Conservation (phyloP, 306 rosid species). For the Glycine latifolia region DNA sequence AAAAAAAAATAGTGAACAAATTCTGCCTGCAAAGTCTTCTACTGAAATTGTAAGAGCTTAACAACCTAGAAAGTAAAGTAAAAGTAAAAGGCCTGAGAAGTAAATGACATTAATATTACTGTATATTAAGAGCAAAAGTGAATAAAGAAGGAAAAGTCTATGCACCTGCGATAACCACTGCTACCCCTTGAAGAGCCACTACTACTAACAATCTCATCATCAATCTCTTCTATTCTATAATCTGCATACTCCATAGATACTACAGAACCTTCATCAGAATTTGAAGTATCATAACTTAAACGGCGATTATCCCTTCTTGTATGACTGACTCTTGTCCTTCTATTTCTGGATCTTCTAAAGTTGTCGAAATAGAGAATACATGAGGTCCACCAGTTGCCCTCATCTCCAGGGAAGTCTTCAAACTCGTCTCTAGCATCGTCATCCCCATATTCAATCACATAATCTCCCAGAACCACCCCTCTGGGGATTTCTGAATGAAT, state of each 20-base stretch:
- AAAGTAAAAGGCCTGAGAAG: background rate
- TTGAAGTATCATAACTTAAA: conserved; percentile 76
- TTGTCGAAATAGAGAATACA: conserved; percentile 89
- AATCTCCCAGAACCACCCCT: conserved; percentile 93
- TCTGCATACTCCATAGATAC: conserved; percentile 76
- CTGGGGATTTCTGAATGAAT: conserved; percentile 92
- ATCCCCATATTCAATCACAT: conserved; percentile 93
- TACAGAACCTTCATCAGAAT: conserved; percentile 87
- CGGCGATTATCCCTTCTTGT: conserved; percentile 76
- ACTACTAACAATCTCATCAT: conserved; percentile 73
- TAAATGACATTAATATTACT: background rate
- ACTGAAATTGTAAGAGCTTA: background rate
- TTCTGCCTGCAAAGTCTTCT: background rate
- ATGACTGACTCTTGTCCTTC: conserved; percentile 75
- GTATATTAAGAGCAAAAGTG: conserved; percentile 10
- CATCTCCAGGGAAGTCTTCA: conserved; percentile 85
- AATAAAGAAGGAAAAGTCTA: conserved; percentile 28
- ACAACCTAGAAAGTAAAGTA: conserved; percentile 12
- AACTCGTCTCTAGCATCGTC: conserved; percentile 85
- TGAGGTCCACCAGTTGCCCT: conserved; percentile 98
- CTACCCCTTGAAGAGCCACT: conserved; percentile 66
- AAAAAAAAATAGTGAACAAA: background rate
- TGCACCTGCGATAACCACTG: conserved; percentile 77
- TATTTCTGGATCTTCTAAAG: conserved; percentile 84
- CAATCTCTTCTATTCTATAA: conserved; percentile 71